Conservation (phyloP, 345 rosid genomes). For the Eucalyptus brandiana region DNA sequence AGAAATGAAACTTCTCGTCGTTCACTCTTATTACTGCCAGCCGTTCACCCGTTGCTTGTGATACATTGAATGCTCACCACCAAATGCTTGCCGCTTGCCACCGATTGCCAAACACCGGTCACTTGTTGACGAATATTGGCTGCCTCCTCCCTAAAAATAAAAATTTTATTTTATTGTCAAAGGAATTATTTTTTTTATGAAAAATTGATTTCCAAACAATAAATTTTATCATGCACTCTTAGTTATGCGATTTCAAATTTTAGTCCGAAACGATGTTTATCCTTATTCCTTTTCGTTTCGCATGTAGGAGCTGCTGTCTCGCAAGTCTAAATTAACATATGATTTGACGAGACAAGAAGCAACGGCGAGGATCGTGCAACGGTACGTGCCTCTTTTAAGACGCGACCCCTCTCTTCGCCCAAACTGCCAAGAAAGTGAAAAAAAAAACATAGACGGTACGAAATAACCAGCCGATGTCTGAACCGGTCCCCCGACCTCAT, state of each 20-base stretch:
- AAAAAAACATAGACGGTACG: not conserved
- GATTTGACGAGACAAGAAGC: not conserved
- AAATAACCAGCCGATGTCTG: not conserved
- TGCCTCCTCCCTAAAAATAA: fast-evolving
- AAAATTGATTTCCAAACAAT: too few relatives aligned
- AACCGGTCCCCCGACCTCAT: not conserved
- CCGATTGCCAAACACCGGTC: fast-evolving
- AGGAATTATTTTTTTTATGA: too few relatives aligned
- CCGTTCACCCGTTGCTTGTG: fast-evolving
- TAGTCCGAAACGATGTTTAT: too few relatives aligned
- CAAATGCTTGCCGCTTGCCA: fast-evolving
- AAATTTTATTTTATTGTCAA: too few relatives aligned
- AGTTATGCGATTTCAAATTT: too few relatives aligned
- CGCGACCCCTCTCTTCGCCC: not conserved
- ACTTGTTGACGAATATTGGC: fast-evolving
- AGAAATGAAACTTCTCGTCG: too few relatives aligned
- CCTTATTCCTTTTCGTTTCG: not conserved
- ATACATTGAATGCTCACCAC: fast-evolving
- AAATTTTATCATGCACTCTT: too few relatives aligned
- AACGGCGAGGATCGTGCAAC: not conserved
- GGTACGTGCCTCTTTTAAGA: not conserved
- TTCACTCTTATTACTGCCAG: fast-evolving
- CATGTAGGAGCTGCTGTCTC: not conserved
- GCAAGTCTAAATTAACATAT: not conserved
- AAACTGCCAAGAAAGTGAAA: not conserved